Evolutionary conservation across 192 early-diverging fungal genomes (phyloP).

Genomic region (Backusella morwellensis): DNA sequence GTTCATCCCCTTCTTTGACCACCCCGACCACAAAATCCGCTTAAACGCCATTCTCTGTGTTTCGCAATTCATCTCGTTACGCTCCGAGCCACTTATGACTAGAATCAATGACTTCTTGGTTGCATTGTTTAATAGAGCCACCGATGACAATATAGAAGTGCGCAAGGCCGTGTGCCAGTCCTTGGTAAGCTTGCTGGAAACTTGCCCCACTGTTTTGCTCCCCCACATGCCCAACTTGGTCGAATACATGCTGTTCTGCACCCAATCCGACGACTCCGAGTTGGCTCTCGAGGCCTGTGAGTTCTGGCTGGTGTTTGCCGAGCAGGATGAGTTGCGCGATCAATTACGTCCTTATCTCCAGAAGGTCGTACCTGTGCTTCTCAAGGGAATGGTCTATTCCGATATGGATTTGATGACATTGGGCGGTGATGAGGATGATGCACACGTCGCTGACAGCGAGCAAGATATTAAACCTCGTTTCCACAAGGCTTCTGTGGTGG

Average conservation of each 20-base stretch:
- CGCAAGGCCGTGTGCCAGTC: conserved; percentile 94
- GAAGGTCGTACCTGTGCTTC: conserved; percentile 87
- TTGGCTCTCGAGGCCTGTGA: conserved; percentile 98
- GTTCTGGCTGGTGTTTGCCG: conserved; percentile 97
- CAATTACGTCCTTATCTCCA: conserved; percentile 65
- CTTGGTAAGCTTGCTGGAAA: conserved; percentile 87
- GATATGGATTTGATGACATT: conserved; percentile 85
- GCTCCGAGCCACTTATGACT: conserved; percentile 69
- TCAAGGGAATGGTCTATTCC: conserved; percentile 96
- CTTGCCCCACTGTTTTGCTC: conserved; percentile 78
- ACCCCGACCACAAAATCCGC: conserved; percentile 72
- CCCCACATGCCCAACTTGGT: conserved; percentile 88
- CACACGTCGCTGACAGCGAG: conserved; percentile 80
- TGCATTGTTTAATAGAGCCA: conserved; percentile 81
- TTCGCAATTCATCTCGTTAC: conserved; percentile 84
- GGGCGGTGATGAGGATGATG: conserved; percentile 81
- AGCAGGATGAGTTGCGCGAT: conserved; percentile 80
- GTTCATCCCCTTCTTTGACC: conserved; percentile 83
- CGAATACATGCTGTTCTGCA: conserved; percentile 94
- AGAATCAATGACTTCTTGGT: conserved; percentile 71
- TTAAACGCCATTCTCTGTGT: conserved; percentile 78
- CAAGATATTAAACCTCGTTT: conserved; percentile 96
- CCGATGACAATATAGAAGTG: conserved; percentile 79
- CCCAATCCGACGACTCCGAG: conserved; percentile 79
- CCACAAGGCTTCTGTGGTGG: conserved; percentile 81